Evolutionary conservation across 2,329 filamentous ascomycete species (phyloP), one percentile per base, ranked within the genome.

Genomic region (Cladophialophora carrionii): DNA sequence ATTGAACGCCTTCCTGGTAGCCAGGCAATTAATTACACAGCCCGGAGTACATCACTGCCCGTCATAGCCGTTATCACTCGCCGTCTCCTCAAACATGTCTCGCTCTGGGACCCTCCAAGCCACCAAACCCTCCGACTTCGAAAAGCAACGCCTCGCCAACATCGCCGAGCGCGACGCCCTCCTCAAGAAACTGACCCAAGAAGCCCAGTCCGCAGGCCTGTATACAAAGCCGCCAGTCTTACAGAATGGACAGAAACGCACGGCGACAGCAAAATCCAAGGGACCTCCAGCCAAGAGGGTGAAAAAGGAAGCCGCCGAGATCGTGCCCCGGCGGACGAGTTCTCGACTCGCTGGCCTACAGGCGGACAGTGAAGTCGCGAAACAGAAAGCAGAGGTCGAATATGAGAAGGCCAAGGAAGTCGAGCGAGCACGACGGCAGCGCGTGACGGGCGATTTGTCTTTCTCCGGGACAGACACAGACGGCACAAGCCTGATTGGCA

Each of bases 141-240:
- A 96, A 81, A 88, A 88, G 72, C 88, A 91, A 71, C 85, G 93
- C 0, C 85, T 91, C 17, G 91, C 92, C 66, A 96, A 96, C 71
- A 96, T 96, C 48, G 91, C 89, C 0, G 88, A 90, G 61, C 95
- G 96, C 72, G 89, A 94, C 76, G 91, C 89, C 75, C 83, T 96
- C 0, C 78, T 97, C 0, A 90, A 90, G 65, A 89, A 92, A 65
- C 85, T 96, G 0, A 88, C 90, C 41, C 80, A 85, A 70, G 85
- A 88, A 72, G 83, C 85, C 1, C 86, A 87, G 1, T 85, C 89
- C 0, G 87, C 91, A 0, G 89, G 89, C n/a, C 81, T 90, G 10
- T 90, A 88, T 53, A 73, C 79, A 1, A 82, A 79, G 55, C 81
- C 84, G 1, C 76, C 80, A 22, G 74, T 85, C 0, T 78, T 83